Conservation (phyloP, 2,329 filamentous ascomycete genomes). For the Calonectria naviculata region DNA sequence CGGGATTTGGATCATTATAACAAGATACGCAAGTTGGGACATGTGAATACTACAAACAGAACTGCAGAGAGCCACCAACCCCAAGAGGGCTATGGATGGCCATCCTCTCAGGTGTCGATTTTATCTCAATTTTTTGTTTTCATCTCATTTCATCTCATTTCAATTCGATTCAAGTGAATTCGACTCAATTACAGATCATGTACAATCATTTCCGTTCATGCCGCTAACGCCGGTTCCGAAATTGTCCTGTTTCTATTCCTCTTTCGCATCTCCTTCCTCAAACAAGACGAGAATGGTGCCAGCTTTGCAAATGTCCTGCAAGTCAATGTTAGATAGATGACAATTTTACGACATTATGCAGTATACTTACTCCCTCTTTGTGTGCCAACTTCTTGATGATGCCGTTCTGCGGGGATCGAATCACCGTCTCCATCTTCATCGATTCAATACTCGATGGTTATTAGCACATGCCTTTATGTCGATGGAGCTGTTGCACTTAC, state of each 20-base stretch:
- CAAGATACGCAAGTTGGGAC: neutral
- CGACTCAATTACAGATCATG: slow-evolving; percentile 19
- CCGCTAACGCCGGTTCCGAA: slow-evolving; percentile 26
- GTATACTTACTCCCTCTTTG: slow-evolving; percentile 73
- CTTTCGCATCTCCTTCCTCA: slow-evolving; percentile 60
- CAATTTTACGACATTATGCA: neutral
- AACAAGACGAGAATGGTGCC: slow-evolving; percentile 81
- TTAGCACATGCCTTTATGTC: slow-evolving; percentile 43
- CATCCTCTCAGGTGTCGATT: neutral
- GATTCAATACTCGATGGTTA: slow-evolving; percentile 73
- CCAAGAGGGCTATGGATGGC: neutral
- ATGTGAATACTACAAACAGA: neutral
- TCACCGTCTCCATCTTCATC: slow-evolving; percentile 92
- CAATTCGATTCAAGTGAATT: slow-evolving; percentile 19
- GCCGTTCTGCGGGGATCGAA: slow-evolving; percentile 79
- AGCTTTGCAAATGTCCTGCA: slow-evolving; percentile 80
- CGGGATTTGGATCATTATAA: slow-evolving; percentile 2
- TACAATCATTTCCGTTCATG: slow-evolving; percentile 24
- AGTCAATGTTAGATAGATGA: neutral
- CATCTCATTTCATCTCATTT: neutral
- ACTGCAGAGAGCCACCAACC: slow-evolving; percentile 5
- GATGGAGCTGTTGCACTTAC: slow-evolving; percentile 55
- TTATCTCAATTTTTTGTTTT: neutral
- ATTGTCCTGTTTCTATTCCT: slow-evolving; percentile 33
- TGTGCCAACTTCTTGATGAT: slow-evolving; percentile 79